Percentiles rank a stretch among this genome's conserved stretches.
phyloP scores from a whole-genome alignment of 2,329 filamentous ascomycete species.

The Periglandula ipomoeae region DNA sequence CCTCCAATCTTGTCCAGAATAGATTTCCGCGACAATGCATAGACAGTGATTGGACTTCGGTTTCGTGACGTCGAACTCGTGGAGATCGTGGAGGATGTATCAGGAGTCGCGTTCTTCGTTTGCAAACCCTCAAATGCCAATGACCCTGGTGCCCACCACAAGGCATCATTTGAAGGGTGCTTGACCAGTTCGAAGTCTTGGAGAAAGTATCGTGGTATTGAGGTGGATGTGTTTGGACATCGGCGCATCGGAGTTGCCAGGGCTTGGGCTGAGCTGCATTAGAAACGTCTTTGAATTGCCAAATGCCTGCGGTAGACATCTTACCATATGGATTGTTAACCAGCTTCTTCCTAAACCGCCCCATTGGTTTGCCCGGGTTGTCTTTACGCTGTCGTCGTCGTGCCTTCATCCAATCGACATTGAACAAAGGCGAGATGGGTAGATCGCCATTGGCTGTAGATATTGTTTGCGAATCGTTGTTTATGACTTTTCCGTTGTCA shows the following conservation, averaged over 20 bases:
- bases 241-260: conserved; percentile 51
- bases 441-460: conserved; percentile 35
- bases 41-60: conserved; percentile 16
- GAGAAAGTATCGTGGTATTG: conserved; percentile 53
- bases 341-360: conserved; percentile 48
- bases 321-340: conserved; percentile 56
- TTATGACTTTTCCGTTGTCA: conserved; percentile 23
- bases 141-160: conserved; percentile 48
- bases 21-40: conserved; percentile 20
- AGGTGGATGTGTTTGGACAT: conserved; percentile 39
- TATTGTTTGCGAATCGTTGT: conserved; percentile 33
- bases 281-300: conserved; percentile 6
- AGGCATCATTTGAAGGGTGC: conserved; percentile 41
- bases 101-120: neutral
- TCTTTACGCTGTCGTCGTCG: conserved; percentile 33
- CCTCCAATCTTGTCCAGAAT: conserved; percentile 19
- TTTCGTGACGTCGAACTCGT: neutral
- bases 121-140: conserved; percentile 22
- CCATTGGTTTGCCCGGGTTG: conserved; percentile 20
- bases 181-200: conserved; percentile 48
- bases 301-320: conserved; percentile 5
- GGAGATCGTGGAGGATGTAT: neutral
- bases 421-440: conserved; percentile 46
- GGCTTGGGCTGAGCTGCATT: conserved; percentile 43
- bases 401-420: conserved; percentile 38